These are phyloP conservation scores for Nigrospora oryzae DNA, from an alignment of 2,329 filamentous ascomycete genomes.

Conservation along the genomic window DNA sequence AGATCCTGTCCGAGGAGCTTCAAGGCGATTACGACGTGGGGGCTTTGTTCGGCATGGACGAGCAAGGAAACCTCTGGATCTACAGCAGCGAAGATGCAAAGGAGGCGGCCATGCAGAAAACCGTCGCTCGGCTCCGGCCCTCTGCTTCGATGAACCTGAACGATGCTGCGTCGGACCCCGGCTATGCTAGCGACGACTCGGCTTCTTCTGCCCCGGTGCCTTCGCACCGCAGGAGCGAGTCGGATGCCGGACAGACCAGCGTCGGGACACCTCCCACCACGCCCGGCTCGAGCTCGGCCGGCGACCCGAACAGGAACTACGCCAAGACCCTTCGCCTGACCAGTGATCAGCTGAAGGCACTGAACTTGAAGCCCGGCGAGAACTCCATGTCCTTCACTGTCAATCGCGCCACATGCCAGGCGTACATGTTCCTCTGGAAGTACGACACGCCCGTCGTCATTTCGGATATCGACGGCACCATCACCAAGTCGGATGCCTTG, in stretches of 20 bases:
- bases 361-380: slow-evolving; percentile 74
- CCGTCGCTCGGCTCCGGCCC: slow-evolving; percentile 39
- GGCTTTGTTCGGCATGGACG: slow-evolving; percentile 87
- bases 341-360: slow-evolving; percentile 84
- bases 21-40: slow-evolving; percentile 96
- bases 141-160: slow-evolving; percentile 44
- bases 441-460: slow-evolving; percentile 91
- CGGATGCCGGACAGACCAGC: slow-evolving; percentile 47
- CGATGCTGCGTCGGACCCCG: slow-evolving; percentile 84
- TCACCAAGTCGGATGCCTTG: slow-evolving; percentile 92
- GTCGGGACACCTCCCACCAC: slow-evolving; percentile 63
- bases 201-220: slow-evolving; percentile 37
- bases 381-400: slow-evolving; percentile 96
- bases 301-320: slow-evolving; percentile 77
- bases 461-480: slow-evolving; percentile 96
- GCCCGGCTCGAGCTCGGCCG: slow-evolving; percentile 49
- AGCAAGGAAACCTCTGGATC: slow-evolving; percentile 97
- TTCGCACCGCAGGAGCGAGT: slow-evolving; percentile 57
- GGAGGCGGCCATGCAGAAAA: slow-evolving; percentile 68
- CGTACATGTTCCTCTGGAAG: slow-evolving; percentile 90
- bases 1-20: slow-evolving; percentile 85
- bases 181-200: slow-evolving; percentile 86
- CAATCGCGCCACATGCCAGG: slow-evolving; percentile 85
- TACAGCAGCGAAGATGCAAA: slow-evolving; percentile 98
- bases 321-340: slow-evolving; percentile 94